phyloP scores from a whole-genome alignment of 2,329 filamentous ascomycete genomes.

The Stachybotrys chartarum region DNA sequence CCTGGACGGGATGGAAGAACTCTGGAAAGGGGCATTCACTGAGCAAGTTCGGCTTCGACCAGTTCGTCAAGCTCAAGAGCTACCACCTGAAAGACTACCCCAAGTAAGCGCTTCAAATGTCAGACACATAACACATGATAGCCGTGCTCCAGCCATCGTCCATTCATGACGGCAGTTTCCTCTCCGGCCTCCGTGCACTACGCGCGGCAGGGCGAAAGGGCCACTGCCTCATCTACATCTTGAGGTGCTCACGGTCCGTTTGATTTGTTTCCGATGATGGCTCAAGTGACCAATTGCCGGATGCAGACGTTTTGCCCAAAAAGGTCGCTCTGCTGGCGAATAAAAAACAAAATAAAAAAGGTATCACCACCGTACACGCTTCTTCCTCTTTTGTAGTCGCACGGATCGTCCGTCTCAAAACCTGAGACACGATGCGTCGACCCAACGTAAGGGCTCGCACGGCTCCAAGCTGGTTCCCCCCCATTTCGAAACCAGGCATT shows the following conservation, averaged over 20 bases:
- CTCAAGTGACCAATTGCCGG: background rate
- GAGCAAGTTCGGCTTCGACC: conserved; percentile 85
- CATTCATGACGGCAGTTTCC: too few relatives aligned
- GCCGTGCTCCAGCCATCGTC: too few relatives aligned
- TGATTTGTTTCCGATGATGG: background rate
- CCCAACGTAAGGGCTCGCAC: background rate
- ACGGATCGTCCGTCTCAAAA: background rate
- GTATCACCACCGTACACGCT: background rate
- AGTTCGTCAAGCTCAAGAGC: conserved; percentile 95
- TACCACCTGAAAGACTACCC: conserved; percentile 83
- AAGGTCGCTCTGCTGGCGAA: too few relatives aligned
- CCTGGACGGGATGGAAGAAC: conserved; percentile 98
- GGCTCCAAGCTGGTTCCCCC: too few relatives aligned
- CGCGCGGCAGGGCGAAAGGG: background rate
- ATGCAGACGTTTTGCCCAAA: background rate
- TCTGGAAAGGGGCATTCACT: conserved; percentile 88
- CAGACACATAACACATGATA: too few relatives aligned
- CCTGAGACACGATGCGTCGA: background rate
- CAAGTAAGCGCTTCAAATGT: conserved; percentile 33
- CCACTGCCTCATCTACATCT: background rate
- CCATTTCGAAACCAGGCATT: background rate
- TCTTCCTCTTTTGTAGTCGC: background rate
- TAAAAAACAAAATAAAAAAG: too few relatives aligned
- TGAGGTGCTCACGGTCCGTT: background rate
- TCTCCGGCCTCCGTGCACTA: background rate